Conservation (phyloP, 2,329 filamentous ascomycete genomes). For the Xylaria sp. region DNA sequence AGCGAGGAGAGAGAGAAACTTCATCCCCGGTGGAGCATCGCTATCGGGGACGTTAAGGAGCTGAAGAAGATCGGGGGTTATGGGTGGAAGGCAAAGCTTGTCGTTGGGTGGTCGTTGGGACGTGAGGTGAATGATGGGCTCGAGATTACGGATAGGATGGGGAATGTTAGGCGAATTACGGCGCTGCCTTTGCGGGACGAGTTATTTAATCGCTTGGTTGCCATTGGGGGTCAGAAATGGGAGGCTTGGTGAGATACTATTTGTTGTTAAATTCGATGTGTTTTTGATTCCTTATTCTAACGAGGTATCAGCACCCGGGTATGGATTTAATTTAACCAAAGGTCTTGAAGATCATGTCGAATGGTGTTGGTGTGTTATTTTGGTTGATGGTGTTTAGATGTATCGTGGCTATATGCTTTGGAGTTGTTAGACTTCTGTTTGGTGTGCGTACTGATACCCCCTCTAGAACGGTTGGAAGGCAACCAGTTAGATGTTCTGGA, state of each 20-base stretch:
- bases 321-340: neutral
- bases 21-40: constrained; percentile 74
- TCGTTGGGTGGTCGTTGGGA: constrained; percentile 82
- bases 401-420: neutral
- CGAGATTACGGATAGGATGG: constrained; percentile 68
- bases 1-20: constrained; percentile 62
- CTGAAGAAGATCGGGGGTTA: constrained; percentile 83
- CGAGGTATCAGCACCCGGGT: neutral
- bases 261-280: neutral
- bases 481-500: neutral
- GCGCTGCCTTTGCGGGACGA: constrained; percentile 79
- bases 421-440: constrained; percentile 15
- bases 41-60: constrained; percentile 76
- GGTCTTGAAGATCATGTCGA: no score
- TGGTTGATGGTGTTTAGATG: neutral
- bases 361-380: neutral
- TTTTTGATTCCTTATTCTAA: neutral
- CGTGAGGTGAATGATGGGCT: constrained; percentile 80
- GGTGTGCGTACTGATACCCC: constrained; percentile 15
- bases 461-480: neutral
- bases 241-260: constrained; percentile 70
- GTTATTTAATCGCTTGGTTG: constrained; percentile 80
- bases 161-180: constrained; percentile 70
- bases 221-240: constrained; percentile 86
- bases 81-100: constrained; percentile 85